Percentiles rank a stretch among this genome's conserved stretches.
phyloP scores from a whole-genome alignment of 2,329 filamentous ascomycete genomes.

The Penicillium sp. region DNA sequence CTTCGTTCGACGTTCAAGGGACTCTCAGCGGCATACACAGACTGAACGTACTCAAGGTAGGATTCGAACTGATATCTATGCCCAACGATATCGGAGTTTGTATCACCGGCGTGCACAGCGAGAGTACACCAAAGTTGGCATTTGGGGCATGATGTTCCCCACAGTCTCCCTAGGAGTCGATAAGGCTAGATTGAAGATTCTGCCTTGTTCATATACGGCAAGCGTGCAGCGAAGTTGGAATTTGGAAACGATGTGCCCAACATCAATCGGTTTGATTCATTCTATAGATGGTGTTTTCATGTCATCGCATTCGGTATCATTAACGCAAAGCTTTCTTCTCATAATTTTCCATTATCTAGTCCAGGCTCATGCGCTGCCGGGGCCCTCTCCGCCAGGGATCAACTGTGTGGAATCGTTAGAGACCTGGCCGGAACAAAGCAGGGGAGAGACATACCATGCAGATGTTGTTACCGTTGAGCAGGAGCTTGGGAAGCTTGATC shows the following conservation, averaged over 20 bases:
- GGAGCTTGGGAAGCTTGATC: slow-evolving; percentile 89
- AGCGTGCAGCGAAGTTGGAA: not conserved
- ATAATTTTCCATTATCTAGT: slow-evolving; percentile 11
- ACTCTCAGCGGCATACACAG: not conserved
- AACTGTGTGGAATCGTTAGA: slow-evolving; percentile 57
- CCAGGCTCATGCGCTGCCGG: slow-evolving; percentile 47
- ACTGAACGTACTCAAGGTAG: not conserved
- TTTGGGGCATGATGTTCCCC: not conserved
- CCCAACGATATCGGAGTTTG: no score
- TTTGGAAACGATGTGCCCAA: not conserved
- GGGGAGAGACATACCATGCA: slow-evolving; percentile 78
- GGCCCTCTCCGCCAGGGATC: slow-evolving; percentile 79
- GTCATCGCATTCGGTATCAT: slow-evolving; percentile 36
- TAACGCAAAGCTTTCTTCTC: slow-evolving; percentile 31
- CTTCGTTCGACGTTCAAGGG: not conserved
- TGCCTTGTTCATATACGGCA: not conserved
- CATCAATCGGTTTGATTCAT: slow-evolving; percentile 21
- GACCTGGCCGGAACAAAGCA: not conserved
- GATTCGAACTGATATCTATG: not conserved
- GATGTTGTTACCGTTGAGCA: slow-evolving; percentile 97
- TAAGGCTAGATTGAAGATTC: not conserved
- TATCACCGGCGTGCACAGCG: not conserved
- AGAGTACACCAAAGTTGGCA: not conserved
- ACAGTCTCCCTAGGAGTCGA: not conserved
- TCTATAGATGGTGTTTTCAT: slow-evolving; percentile 28